phyloP scores from a whole-genome alignment of 2,329 filamentous ascomycete species.

The Neonectria punicea region DNA sequence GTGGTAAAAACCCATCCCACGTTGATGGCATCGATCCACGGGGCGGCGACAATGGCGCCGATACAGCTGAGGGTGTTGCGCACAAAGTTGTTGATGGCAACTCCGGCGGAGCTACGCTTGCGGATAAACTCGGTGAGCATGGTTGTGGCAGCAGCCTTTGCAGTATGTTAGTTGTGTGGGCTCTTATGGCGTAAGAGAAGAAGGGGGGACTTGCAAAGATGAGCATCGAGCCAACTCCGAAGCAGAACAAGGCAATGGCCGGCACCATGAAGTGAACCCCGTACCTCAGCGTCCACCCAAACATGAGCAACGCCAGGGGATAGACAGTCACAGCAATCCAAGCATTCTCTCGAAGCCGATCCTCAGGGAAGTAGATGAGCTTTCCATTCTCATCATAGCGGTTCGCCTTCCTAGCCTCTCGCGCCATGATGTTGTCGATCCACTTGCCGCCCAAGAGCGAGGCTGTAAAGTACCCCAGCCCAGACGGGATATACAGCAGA shows the following conservation, averaged over 20 bases:
- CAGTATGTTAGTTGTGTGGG: constrained; percentile 18
- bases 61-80: constrained; percentile 82
- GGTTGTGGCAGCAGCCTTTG: constrained; percentile 72
- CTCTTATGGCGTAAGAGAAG: background rate
- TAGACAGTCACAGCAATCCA: constrained; percentile 79
- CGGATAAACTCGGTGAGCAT: constrained; percentile 90
- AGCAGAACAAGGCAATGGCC: constrained; percentile 75
- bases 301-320: constrained; percentile 76
- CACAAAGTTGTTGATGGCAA: constrained; percentile 84
- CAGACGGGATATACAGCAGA: constrained; percentile 80
- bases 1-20: constrained; percentile 81
- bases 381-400: constrained; percentile 74
- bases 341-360: constrained; percentile 84
- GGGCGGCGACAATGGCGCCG: constrained; percentile 75
- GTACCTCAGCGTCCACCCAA: constrained; percentile 77
- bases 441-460: constrained; percentile 78
- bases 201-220: constrained; percentile 67
- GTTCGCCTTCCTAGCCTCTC: constrained; percentile 76
- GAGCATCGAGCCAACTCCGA: constrained; percentile 82
- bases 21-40: constrained; percentile 76
- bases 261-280: constrained; percentile 73
- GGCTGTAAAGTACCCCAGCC: constrained; percentile 76
- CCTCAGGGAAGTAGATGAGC: constrained; percentile 78
- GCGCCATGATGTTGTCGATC: constrained; percentile 84
- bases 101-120: constrained; percentile 73